phyloP scores from a whole-genome alignment of 495 filamentous ascomycete species.

The Daldinia childiae region DNA sequence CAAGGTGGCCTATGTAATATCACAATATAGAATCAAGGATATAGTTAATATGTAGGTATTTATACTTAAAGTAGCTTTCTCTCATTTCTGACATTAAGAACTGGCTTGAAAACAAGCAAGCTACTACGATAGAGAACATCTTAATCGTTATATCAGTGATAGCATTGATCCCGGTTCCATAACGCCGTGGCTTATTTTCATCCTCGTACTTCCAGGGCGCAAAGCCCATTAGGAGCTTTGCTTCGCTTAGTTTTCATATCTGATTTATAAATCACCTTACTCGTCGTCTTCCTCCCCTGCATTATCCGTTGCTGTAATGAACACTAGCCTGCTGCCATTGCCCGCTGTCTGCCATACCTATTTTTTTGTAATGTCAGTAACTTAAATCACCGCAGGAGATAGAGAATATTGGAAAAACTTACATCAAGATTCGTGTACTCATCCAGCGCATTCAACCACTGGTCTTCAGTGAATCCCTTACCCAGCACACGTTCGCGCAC shows the following conservation, averaged over 20 bases:
- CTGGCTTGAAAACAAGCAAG: background rate
- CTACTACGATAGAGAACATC: slow-evolving; percentile 9
- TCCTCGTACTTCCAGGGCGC: background rate
- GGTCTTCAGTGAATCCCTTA: slow-evolving; percentile 95
- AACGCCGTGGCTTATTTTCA: slow-evolving; percentile 32
- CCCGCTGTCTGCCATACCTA: slow-evolving; percentile 96
- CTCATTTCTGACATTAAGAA: slow-evolving; percentile 19
- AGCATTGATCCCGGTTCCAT: slow-evolving; percentile 18
- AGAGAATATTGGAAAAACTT: slow-evolving; percentile 55
- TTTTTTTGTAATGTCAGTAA: slow-evolving; percentile 35
- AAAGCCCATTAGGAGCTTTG: background rate
- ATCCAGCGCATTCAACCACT: slow-evolving; percentile 83
- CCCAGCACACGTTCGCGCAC: slow-evolving; percentile 90
- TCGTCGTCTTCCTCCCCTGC: slow-evolving; percentile 43
- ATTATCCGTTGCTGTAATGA: slow-evolving; percentile 61
- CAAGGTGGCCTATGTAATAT: too few species aligned
- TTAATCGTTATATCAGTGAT: slow-evolving; percentile 21
- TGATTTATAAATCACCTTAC: background rate
- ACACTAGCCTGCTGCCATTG: slow-evolving; percentile 85
- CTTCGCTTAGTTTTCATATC: background rate
- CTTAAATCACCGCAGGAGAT: slow-evolving; percentile 9
- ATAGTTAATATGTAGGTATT: too few species aligned
- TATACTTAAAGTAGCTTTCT: background rate
- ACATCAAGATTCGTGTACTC: slow-evolving; percentile 91
- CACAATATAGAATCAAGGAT: background rate